Base-by-base conservation (phyloP, 192 early-diverging fungal genomes). In the Tieghemiomyces parasiticus region DNA sequence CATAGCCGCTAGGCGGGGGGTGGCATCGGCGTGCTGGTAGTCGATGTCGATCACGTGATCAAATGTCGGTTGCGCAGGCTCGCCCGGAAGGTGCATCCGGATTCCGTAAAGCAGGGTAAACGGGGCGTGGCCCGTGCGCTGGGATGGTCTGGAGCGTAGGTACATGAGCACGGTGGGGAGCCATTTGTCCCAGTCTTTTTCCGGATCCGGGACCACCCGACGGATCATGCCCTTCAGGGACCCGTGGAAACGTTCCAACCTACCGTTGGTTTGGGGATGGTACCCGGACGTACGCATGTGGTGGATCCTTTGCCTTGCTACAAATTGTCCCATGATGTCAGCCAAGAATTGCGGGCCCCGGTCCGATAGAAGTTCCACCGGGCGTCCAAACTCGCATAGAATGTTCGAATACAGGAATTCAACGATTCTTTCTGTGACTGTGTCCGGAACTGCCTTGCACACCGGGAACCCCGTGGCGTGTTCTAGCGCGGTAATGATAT, bases 381-480 rank as follows among this genome's bases (percentile, higher is more conserved):
- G 61, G 25, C 22, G 12, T 3, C 61, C 50, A 25, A 38, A 61
- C 9, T 28, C 20, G 10, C 28, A 19, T 9, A 52, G 33, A 45
- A 61, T 44, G 1, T 61, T 50, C 28, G 24, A 19, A 29, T 61
- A 53, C 16, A 61, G 20, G 51, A 61, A 61, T 13, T 51, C 38
- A 24, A 50, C 61, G 1, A 61, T 38, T 22, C 33, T 52, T 30
- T 51, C 34, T 20, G 33, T 24, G 22, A 50, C 45, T 28, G 61
- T 35, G 1, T 61, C 61, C 4, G 61, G 61, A 42, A 35, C 35
- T 13, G 61, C 61, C 1, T 26, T 31, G 2, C 26, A 48, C 8
- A 61, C 35, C 1, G 50, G 29, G 49, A 48, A 61, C 22, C 47
- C 47, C 14, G 61, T 61, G n/a, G 61, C 50, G 30, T 61, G 61